phyloP scores from a whole-genome alignment of 2,329 filamentous ascomycete genomes.

The Xylaria digitata region DNA sequence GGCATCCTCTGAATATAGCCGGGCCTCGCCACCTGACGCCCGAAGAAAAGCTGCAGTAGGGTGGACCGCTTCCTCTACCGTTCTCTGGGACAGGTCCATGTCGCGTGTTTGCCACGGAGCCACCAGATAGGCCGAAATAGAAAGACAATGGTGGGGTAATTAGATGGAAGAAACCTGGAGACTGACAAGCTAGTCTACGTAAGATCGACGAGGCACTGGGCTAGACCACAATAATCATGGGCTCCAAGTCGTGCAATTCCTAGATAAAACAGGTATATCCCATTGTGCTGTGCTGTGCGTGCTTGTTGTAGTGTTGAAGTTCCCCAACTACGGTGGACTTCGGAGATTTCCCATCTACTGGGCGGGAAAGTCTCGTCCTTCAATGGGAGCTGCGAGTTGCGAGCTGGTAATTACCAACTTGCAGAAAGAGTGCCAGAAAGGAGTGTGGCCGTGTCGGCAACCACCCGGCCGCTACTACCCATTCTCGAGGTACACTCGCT shows the following conservation, averaged over 20 bases:
- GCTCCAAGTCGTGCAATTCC: slow-evolving; percentile 6
- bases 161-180: slow-evolving; percentile 17
- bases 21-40: slow-evolving; percentile 26
- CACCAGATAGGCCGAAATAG: slow-evolving; percentile 31
- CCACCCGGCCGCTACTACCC: slow-evolving; percentile 30
- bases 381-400: slow-evolving; percentile 18
- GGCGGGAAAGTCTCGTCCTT: slow-evolving; percentile 23
- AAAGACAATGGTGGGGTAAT: slow-evolving; percentile 31
- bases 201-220: slow-evolving; percentile 11
- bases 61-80: slow-evolving; percentile 67
- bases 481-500: slow-evolving; percentile 32
- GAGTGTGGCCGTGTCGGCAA: slow-evolving; percentile 32
- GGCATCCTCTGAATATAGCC: slow-evolving; percentile 24
- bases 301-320: slow-evolving; percentile 4
- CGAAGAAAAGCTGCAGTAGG: slow-evolving; percentile 65
- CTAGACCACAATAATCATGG: slow-evolving; percentile 13
- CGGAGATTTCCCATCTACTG: slow-evolving; percentile 16
- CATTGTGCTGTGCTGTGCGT: background rate
- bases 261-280: slow-evolving; percentile 8
- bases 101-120: slow-evolving; percentile 34
- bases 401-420: slow-evolving; percentile 22
- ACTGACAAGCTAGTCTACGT: background rate
- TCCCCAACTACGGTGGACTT: slow-evolving; percentile 12
- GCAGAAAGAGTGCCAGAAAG: slow-evolving; percentile 14
- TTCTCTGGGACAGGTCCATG: slow-evolving; percentile 66